phyloP scores from a whole-genome alignment of 1,284 basidiomycete genomes.

The Austroboletus rostrupii region DNA sequence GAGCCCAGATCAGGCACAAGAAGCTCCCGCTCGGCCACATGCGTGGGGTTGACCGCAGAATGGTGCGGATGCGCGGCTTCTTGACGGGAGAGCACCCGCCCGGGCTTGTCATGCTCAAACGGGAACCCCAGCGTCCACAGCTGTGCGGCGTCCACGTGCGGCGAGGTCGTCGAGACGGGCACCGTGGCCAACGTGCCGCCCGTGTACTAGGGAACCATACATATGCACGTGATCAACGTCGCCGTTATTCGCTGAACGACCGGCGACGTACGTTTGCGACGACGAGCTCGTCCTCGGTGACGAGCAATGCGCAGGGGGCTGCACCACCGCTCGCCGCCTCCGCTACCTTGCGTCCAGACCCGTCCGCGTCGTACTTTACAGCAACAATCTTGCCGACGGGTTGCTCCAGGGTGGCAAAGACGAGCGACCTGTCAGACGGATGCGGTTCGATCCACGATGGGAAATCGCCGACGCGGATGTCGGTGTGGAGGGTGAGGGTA shows the following conservation, averaged over 20 bases:
- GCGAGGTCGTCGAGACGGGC: constrained; percentile 44
- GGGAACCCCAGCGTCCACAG: constrained; percentile 34
- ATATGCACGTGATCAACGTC: no score
- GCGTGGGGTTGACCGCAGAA: constrained; percentile 38
- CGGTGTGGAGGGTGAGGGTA: constrained; percentile 42
- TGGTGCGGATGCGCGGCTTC: constrained; percentile 68
- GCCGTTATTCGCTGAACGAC: neutral
- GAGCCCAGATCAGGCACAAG: constrained; percentile 69
- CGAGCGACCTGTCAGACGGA: constrained; percentile 48
- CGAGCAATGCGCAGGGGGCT: constrained; percentile 57
- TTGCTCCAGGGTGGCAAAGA: constrained; percentile 58
- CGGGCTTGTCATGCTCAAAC: constrained; percentile 42
- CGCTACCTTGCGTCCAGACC: constrained; percentile 13
- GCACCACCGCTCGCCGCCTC: constrained; percentile 47
- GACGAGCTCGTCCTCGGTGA: constrained; percentile 48
- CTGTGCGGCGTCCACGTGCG: constrained; percentile 37
- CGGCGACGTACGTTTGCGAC: constrained; percentile 60
- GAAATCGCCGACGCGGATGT: constrained; percentile 52
- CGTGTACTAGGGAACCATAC: constrained; percentile 45
- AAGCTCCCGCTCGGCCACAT: constrained; percentile 45
- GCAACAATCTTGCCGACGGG: constrained; percentile 54
- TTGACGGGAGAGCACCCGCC: constrained; percentile 62
- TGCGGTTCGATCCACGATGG: constrained; percentile 69
- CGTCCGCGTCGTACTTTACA: constrained; percentile 45
- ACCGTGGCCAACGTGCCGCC: constrained; percentile 51